phyloP scores from a whole-genome alignment of 2,329 filamentous ascomycete species.

The Scleromitrula shiraiana region DNA sequence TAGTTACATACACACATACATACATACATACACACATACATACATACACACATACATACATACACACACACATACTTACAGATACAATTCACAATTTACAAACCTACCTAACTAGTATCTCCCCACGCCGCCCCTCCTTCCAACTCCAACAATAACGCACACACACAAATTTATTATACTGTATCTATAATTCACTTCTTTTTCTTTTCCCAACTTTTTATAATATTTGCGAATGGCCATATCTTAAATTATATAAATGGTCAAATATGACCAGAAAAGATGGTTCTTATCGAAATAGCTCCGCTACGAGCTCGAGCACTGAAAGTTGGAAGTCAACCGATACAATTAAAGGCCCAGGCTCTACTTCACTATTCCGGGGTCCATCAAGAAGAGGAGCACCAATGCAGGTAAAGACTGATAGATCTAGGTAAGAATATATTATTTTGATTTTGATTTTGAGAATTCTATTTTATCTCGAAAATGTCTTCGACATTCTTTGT shows the following conservation, averaged over 20 bases:
- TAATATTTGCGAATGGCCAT: slow-evolving; percentile 19
- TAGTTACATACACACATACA: too few species aligned
- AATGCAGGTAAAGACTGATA: slow-evolving; percentile 49
- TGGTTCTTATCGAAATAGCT: slow-evolving; percentile 51
- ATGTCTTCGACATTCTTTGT: slow-evolving; percentile 6
- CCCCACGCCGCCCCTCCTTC: background rate
- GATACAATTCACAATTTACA: too few species aligned
- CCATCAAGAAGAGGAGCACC: slow-evolving; percentile 29
- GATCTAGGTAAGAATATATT: slow-evolving; percentile 29
- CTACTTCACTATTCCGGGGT: slow-evolving; percentile 23
- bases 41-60: too few species aligned
- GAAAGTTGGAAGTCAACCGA: slow-evolving; percentile 59
- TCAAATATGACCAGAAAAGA: slow-evolving; percentile 60
- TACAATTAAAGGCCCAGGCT: slow-evolving; percentile 44
- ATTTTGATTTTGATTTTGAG: background rate
- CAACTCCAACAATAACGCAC: background rate
- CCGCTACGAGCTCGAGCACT: slow-evolving; percentile 55
- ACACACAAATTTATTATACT: background rate
- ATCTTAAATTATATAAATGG: slow-evolving; percentile 22
- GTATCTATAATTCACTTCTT: background rate
- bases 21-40: too few species aligned
- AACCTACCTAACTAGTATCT: too few species aligned
- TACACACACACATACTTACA: too few species aligned
- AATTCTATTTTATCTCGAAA: slow-evolving; percentile 20
- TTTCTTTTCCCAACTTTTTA: background rate